Percentiles rank a stretch among this genome's conserved stretches.
These are phyloP conservation scores for Brachypodium distachyon DNA, from an alignment of 202 grass and related monocot genomes.

Conservation along the genomic window DNA sequence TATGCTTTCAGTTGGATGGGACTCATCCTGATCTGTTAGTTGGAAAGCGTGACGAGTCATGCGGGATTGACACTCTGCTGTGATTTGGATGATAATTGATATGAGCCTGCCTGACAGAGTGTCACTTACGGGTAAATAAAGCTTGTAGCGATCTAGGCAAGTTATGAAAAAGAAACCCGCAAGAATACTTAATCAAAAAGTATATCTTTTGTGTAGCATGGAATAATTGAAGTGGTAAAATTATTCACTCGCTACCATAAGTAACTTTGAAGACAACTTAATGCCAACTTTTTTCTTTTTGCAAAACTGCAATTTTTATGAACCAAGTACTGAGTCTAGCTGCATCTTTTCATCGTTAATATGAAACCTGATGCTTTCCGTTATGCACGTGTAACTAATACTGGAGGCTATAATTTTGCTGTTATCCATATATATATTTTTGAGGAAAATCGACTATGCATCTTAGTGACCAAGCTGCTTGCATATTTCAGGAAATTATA, in stretches of 20 bases:
- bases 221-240: not conserved
- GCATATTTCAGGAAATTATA: conserved; percentile 8
- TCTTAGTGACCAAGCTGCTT: not conserved
- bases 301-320: not conserved
- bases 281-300: too few relatives aligned
- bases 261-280: too few relatives aligned
- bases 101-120: not conserved
- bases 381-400: not conserved
- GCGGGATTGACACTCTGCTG: not conserved
- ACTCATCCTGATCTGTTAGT: not conserved
- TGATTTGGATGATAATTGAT: not conserved
- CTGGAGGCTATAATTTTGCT: not conserved
- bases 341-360: not conserved
- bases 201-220: not conserved
- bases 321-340: not conserved
- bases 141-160: not conserved
- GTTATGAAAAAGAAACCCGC: not conserved
- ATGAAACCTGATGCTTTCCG: not conserved
- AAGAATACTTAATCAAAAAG: not conserved
- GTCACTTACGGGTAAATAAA: not conserved
- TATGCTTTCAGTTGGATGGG: not conserved
- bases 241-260: not conserved
- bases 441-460: not conserved
- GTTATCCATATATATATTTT: not conserved
- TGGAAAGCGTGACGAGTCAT: not conserved